phyloP scores from a whole-genome alignment of 495 filamentous ascomycete genomes.

The Aspergillus taichungensis region DNA sequence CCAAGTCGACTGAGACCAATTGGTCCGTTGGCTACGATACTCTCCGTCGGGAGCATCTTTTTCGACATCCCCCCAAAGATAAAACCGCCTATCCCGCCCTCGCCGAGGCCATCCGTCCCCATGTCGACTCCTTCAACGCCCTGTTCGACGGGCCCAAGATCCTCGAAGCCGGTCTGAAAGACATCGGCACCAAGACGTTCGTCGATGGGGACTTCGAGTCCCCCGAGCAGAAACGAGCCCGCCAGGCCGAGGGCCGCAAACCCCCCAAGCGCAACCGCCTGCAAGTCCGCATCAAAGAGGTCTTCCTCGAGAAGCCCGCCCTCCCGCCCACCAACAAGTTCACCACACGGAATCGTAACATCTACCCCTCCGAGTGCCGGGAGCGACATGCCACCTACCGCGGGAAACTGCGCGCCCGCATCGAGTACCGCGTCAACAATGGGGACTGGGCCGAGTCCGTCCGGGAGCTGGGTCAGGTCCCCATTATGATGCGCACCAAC shows the following conservation, averaged over 20 bases:
- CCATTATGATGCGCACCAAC: constrained; percentile 91
- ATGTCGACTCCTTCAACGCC: constrained; percentile 95
- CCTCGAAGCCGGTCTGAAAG: constrained; percentile 65
- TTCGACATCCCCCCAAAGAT: constrained; percentile 78
- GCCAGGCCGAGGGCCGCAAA: constrained; percentile 34
- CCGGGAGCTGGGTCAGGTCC: constrained; percentile 78
- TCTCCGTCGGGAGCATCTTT: constrained; percentile 73
- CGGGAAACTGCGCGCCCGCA: constrained; percentile 68
- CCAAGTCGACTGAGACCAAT: constrained; percentile 51
- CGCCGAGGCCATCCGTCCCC: constrained; percentile 72
- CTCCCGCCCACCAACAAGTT: constrained; percentile 75
- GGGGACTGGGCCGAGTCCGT: constrained; percentile 70
- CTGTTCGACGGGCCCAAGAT: constrained; percentile 63
- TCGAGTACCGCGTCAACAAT: constrained; percentile 80
- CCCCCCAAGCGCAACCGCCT: constrained; percentile 58
- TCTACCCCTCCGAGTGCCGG: constrained; percentile 86
- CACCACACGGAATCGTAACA: constrained; percentile 63
- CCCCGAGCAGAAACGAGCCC: constrained; percentile 29
- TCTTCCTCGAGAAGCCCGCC: constrained; percentile 67
- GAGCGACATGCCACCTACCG: constrained; percentile 89
- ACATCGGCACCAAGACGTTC: constrained; percentile 84
- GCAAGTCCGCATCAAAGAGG: constrained; percentile 61
- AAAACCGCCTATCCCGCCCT: constrained; percentile 81
- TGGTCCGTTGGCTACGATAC: constrained; percentile 82
- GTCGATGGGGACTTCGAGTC: constrained; percentile 62